phyloP scores from a whole-genome alignment of 352 stramenopile genomes.

The Pythium brassicae region DNA sequence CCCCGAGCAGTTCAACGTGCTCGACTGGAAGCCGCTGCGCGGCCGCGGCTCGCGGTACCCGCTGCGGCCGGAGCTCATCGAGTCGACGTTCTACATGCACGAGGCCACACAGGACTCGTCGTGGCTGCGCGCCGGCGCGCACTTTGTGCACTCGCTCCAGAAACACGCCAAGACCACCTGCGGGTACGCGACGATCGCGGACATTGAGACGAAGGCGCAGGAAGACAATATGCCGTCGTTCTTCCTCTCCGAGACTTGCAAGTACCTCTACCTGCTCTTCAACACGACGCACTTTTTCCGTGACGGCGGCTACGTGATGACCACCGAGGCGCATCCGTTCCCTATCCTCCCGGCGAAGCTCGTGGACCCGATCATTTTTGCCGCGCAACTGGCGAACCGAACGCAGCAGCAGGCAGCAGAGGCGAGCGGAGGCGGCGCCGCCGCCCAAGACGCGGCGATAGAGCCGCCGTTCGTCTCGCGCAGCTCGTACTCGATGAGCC shows the following conservation, averaged over 20 bases:
- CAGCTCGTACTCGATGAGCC: slow-evolving; percentile 12
- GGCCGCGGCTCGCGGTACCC: slow-evolving; percentile 79
- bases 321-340: slow-evolving; percentile 96
- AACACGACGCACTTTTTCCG: slow-evolving; percentile 89
- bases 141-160: slow-evolving; percentile 86
- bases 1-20: slow-evolving; percentile 95
- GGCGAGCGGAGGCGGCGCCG: background rate
- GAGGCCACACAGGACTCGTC: slow-evolving; percentile 82
- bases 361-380: slow-evolving; percentile 36
- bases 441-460: background rate
- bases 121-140: slow-evolving; percentile 73
- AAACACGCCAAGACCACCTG: slow-evolving; percentile 90
- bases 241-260: slow-evolving; percentile 98
- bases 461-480: slow-evolving; percentile 12
- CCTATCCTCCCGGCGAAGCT: slow-evolving; percentile 55
- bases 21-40: slow-evolving; percentile 64
- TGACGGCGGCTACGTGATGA: slow-evolving; percentile 91
- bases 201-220: slow-evolving; percentile 86
- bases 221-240: slow-evolving; percentile 98
- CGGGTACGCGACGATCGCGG: slow-evolving; percentile 88
- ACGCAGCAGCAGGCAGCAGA: background rate
- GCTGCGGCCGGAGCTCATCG: slow-evolving; percentile 96
- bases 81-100: slow-evolving; percentile 96
- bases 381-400: slow-evolving; percentile 7
- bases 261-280: slow-evolving; percentile 99